Evolutionary conservation across 208 protist species (phyloP), one percentile per base, ranked within the genome.

Genomic region (Leishmania tropica): DNA sequence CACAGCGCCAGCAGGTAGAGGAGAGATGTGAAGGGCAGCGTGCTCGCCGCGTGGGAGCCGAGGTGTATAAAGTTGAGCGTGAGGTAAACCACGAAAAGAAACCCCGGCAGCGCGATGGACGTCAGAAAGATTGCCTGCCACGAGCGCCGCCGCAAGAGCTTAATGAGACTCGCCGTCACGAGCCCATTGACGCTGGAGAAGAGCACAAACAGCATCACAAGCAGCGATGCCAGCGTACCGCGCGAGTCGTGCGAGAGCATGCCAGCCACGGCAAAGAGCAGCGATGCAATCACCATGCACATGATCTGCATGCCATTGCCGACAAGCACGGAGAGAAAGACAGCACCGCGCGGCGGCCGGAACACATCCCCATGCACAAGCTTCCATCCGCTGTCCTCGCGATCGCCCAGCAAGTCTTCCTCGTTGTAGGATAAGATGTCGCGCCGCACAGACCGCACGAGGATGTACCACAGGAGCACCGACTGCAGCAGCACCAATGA

Each of bases 331-430:
- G 96, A 91, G 6, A 99, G 87, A n/a, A 97, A n/a, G 62, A 89
- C 88, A 31, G 93, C 89, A 67, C 89, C 77, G 13, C 72, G 70
- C 21, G 98, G 98, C 15, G 97, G 93, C 47, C 98, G 94, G 89
- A 99, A 99, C 4, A 99, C 96, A 84, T 99, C 98, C 47, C 94
- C 98, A 79, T 96, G 90, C 19, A 99, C 90, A 7, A 99, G 93
- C 86, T 98, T 99, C 98, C 98, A 99, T 8, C 88, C 89, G 48
- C 81, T 98, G 71, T 98, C 96, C 70, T 99, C 97, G 45, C 92
- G 77, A 11, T 89, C 88, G 42, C 95, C 92, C 8, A 87, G 74
- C n/a, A 86, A 78, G 65, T 89, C 85, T 37, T 80, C 67, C 67
- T 98, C 85, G 87, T 97, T 98, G 86, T 99, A 99, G 53, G 88